phyloP scores from a whole-genome alignment of 2,329 filamentous ascomycete species.

The Herpomyces periplanetae region DNA sequence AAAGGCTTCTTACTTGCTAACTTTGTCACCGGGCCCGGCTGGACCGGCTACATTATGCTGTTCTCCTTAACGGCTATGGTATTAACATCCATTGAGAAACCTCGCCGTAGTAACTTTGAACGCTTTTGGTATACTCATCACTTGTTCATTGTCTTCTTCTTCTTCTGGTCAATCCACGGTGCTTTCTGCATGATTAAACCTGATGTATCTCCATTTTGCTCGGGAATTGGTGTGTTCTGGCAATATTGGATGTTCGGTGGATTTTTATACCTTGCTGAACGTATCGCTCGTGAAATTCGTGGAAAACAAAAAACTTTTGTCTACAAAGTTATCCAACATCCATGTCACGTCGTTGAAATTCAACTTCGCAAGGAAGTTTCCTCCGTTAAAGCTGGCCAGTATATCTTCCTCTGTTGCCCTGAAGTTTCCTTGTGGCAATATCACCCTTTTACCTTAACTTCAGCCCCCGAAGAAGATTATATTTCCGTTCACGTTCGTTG shows the following conservation, averaged over 20 bases:
- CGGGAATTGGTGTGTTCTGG: conserved; percentile 43
- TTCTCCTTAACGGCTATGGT: conserved; percentile 38
- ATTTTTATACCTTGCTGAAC: conserved; percentile 38
- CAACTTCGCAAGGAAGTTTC: conserved; percentile 71
- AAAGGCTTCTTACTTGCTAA: conserved; percentile 39
- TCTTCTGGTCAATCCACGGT: conserved; percentile 66
- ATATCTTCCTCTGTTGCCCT: conserved; percentile 60
- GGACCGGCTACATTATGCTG: conserved; percentile 57
- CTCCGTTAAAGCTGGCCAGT: conserved; percentile 37
- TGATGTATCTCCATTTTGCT: conserved; percentile 38
- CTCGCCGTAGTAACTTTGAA: conserved; percentile 41
- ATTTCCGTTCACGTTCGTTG: conserved; percentile 53
- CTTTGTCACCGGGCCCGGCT: conserved; percentile 37
- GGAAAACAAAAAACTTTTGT: conserved; percentile 51
- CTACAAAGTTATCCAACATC: conserved; percentile 59
- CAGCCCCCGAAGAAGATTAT: conserved; percentile 57
- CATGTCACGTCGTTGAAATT: conserved; percentile 56
- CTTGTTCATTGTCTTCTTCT: conserved; percentile 52
- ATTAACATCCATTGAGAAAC: conserved; percentile 33
- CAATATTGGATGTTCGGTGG: conserved; percentile 63
- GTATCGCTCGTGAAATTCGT: conserved; percentile 33
- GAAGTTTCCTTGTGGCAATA: conserved; percentile 62
- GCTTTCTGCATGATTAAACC: conserved; percentile 69
- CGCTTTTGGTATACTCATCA: conserved; percentile 74
- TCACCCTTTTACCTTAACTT: conserved; percentile 52